Evolutionary conservation across 371 early-diverging fungal genomes (phyloP).

Genomic region (Dichotomocladium elegans): DNA sequence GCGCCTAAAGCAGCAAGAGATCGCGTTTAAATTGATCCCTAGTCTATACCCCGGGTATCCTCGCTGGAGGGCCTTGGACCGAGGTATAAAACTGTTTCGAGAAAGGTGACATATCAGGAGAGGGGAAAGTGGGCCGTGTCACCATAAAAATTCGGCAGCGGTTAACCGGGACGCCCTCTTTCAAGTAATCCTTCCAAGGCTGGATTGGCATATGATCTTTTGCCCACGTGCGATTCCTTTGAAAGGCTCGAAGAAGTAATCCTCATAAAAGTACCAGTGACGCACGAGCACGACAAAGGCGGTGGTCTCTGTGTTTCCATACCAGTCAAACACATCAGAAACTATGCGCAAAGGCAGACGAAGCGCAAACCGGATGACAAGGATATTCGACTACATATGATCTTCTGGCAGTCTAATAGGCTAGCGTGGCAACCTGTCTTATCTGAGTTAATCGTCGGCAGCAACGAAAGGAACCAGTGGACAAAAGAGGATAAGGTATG

Average conservation of each 20-base stretch:
- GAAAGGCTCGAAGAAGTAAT: constrained; percentile 31
- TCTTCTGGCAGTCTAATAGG: constrained; percentile 31
- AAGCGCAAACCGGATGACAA: constrained; percentile 15
- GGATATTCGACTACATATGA: constrained; percentile 26
- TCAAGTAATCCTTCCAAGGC: neutral
- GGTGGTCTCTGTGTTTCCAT: neutral
- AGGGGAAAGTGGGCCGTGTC: neutral
- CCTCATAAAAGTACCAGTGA: constrained; percentile 2
- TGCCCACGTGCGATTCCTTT: constrained; percentile 28
- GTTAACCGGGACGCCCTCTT: no score
- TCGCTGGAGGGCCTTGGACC: constrained; percentile 35
- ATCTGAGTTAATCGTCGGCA: constrained; percentile 1
- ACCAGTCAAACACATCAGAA: constrained; percentile 6
- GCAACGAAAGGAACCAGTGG: constrained; percentile 10
- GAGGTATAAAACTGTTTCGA: constrained; percentile 58
- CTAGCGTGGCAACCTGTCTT: constrained; percentile 18
- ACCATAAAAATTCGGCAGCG: neutral
- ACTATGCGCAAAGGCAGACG: constrained; percentile 5
- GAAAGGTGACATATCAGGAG: neutral
- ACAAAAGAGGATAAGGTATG: constrained; percentile 16
- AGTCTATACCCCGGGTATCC: constrained; percentile 1
- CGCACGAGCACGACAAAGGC: constrained; percentile 5
- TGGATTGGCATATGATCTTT: constrained; percentile 29
- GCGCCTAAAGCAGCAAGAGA: neutral
- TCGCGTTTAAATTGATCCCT: neutral